These are phyloP conservation scores for Plectosphaerella cucumerina DNA, from an alignment of 2,329 filamentous ascomycete species.

Conservation along the genomic window DNA sequence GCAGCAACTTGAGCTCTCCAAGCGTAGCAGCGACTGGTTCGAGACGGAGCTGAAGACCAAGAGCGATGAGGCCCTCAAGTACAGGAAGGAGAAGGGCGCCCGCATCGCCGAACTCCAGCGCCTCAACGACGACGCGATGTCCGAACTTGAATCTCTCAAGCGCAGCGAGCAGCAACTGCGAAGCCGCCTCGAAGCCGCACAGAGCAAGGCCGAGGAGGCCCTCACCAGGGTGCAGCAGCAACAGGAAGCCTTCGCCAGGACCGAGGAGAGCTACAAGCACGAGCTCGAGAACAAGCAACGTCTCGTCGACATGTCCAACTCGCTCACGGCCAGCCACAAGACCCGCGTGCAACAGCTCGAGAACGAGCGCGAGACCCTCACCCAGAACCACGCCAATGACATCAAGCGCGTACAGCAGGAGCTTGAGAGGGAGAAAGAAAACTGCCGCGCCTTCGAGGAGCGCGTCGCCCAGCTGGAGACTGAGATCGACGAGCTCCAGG, in stretches of 20 bases:
- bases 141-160: constrained; percentile 71
- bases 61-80: constrained; percentile 79
- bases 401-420: constrained; percentile 52
- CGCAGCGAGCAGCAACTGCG: constrained; percentile 78
- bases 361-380: constrained; percentile 52
- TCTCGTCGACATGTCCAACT: constrained; percentile 76
- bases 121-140: constrained; percentile 78
- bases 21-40: constrained; percentile 89
- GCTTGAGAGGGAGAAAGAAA: constrained; percentile 50
- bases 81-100: constrained; percentile 90
- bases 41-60: constrained; percentile 90
- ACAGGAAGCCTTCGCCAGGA: constrained; percentile 74
- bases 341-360: constrained; percentile 68
- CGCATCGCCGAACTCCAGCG: constrained; percentile 86
- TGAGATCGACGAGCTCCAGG: constrained; percentile 50
- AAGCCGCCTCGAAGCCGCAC: constrained; percentile 75
- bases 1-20: constrained; percentile 84
- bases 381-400: constrained; percentile 62
- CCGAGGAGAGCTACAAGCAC: constrained; percentile 81
- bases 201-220: constrained; percentile 81
- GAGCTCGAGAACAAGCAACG: constrained; percentile 79
- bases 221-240: constrained; percentile 79
- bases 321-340: constrained; percentile 69
- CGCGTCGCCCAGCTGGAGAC: constrained; percentile 45
- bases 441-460: constrained; percentile 40